Base-by-base conservation (phyloP, 176 grass and related monocot genomes). In the Oryza punctata region DNA sequence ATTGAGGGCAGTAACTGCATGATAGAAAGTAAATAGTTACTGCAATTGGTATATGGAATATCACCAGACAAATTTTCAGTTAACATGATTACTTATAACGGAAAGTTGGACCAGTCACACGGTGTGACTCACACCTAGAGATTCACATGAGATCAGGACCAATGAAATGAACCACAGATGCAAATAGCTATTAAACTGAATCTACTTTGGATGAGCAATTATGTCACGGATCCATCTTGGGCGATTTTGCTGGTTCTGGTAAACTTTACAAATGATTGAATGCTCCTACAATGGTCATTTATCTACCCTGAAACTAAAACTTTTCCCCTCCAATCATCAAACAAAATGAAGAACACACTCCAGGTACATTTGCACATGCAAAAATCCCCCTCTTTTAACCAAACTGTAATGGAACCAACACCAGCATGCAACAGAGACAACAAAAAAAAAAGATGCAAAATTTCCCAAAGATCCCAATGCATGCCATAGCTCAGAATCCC, bases 1-100 rank as follows among this genome's bases (percentile, higher is more conserved):
- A 50, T 97, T 94, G 29, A 97, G 94, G 44, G 65, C 90, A 67
- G 88, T 82, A 77, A 90, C 94, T 97, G 81, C 88, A 92, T 74
- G 67, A n/a, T 24, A 52, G 46, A 76, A 72, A 84, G 26, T 21
- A 33, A 82, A 63, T 10, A 63, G 54, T 70, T 49, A 76, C 29
- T 40, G 24, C 24, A 28, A 46, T 50, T 14, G 15, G 57, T 61
- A 41, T 61, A 41, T 63, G n/a, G 19, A 1, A 14, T 63, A 5
- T 61, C 74, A 73, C 13, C 26, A 21, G 84, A 88, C 18, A 67
- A 73, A 88, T 27, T 44, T 44, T 32, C 81, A 80, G 32, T 19
- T 75, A 30, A 7, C 30, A 44, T 67, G 69, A 79, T 59, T 67
- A 68, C 54, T 57, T 67, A 32, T 11, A 69, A 76, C 26, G 3